Percentiles rank a stretch among this genome's conserved stretches.
phyloP scores from a whole-genome alignment of 176 grass and related monocot genomes.

The Juncus effusus region DNA sequence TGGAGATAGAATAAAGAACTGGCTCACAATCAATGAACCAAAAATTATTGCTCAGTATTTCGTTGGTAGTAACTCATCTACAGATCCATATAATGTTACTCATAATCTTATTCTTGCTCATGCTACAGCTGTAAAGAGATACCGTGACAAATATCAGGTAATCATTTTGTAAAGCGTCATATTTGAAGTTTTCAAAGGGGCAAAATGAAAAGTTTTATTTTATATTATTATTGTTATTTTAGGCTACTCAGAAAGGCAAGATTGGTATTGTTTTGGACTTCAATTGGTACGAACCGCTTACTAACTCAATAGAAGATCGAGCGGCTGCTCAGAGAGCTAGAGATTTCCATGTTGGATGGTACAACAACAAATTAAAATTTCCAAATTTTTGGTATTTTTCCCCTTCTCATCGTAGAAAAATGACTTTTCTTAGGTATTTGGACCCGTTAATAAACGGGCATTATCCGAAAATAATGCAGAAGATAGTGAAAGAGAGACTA shows the following conservation, averaged over 20 bases:
- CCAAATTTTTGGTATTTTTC: neutral
- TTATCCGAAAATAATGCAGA: constrained; percentile 65
- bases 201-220: too few relatives aligned
- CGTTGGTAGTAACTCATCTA: constrained; percentile 52
- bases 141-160: constrained; percentile 69
- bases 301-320: constrained; percentile 54
- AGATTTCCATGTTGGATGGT: constrained; percentile 93
- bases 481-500: constrained; percentile 55
- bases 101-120: constrained; percentile 70
- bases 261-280: constrained; percentile 72
- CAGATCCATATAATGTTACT: constrained; percentile 61
- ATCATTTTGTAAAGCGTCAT: constrained; percentile 15
- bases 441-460: constrained; percentile 75
- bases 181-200: too few relatives aligned
- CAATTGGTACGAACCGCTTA: constrained; percentile 62
- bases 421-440: constrained; percentile 46
- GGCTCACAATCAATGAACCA: constrained; percentile 80
- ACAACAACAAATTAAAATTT: constrained; percentile 14
- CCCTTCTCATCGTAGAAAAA: neutral
- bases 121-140: constrained; percentile 60
- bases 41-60: constrained; percentile 39
- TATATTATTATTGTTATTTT: neutral
- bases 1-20: constrained; percentile 70
- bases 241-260: constrained; percentile 54
- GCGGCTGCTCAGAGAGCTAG: constrained; percentile 83